These are phyloP conservation scores for Microascus cirrosus DNA, from an alignment of 2,329 filamentous ascomycete genomes.

Conservation along the genomic window DNA sequence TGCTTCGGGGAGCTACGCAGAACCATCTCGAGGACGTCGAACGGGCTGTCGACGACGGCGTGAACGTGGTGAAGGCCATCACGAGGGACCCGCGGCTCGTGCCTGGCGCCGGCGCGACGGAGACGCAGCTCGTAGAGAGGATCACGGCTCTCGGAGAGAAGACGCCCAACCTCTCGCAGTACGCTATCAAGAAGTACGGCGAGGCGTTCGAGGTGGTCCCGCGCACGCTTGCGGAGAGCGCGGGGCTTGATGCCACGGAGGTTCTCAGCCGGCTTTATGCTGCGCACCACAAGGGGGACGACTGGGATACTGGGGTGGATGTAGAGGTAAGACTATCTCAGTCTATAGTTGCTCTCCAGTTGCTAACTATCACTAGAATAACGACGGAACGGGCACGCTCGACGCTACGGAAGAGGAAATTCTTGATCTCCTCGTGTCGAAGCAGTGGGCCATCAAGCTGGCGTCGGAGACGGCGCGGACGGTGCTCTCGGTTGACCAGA, in stretches of 20 bases:
- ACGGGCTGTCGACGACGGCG: conserved; percentile 92
- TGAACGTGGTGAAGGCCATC: conserved; percentile 97
- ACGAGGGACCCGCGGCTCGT: conserved; percentile 87
- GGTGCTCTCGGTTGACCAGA: conserved; percentile 93
- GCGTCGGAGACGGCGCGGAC: conserved; percentile 92
- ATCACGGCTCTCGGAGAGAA: conserved; percentile 85
- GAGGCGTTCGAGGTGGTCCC: conserved; percentile 97
- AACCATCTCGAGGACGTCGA: conserved; percentile 97
- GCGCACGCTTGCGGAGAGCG: conserved; percentile 85
- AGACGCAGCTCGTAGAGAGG: conserved; percentile 86
- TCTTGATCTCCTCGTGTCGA: conserved; percentile 80
- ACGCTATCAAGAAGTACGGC: conserved; percentile 94
- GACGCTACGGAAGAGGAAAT: conserved; percentile 85
- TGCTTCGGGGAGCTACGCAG: conserved; percentile 89
- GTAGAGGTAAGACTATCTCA: conserved; percentile 52
- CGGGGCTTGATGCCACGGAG: conserved; percentile 94
- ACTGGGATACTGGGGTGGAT: conserved; percentile 88
- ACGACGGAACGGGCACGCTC: conserved; percentile 67
- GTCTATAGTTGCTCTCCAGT: conserved; percentile 6
- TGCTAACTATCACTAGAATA: conserved; percentile 37
- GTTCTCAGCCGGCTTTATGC: conserved; percentile 86
- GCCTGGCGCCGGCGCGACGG: conserved; percentile 86
- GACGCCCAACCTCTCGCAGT: conserved; percentile 85
- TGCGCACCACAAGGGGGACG: conserved; percentile 78
- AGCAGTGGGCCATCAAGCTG: conserved; percentile 94